Evolutionary conservation across 495 filamentous ascomycete genomes (phyloP), one percentile per base, ranked within the genome.

Genomic region (Achaetomiella virescens): DNA sequence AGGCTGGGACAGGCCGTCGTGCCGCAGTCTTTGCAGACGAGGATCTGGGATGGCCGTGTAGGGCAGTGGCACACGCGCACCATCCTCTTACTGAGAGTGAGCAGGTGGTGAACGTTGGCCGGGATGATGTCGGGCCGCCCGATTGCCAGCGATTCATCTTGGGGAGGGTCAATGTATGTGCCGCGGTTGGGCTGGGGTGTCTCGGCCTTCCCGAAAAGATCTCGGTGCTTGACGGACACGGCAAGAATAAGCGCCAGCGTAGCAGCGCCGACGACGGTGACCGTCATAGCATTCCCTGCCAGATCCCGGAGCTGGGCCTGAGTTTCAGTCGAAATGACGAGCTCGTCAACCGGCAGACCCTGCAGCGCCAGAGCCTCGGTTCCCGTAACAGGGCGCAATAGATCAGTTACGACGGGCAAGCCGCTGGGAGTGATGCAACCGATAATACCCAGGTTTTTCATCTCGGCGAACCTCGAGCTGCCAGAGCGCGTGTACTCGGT

Each of bases 271-370:
- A 91, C 82, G 8, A 89, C 85, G 0, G 89, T 86, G 3, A 84
- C 80, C 3, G 79, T 80, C 90, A 95, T 95, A 1, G 90, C 90
- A 64, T 95, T 95, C 0, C 90, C 90, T 3, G 86, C 87, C 6
- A 95, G 73, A 55, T 91, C 81, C 48, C 84, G 81, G 8, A 90
- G 72, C 25, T 93, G 75, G 10, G 72, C 70, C 37, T 87, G 77
- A 0, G 75, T 81, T 60, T 93, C 85, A 33, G 75, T 74, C 1
- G 81, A 84, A 6, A 91, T 69, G 1, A 84, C 67, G 14, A 93
- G 66, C 15, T 78, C 75, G 36, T 84, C 66, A 4, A 86, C 60
- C 0, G 88, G 85, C 36, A 95, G 65, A 0, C 89, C 90, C 69
- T 95, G 90, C 21, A 95, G 71, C 8, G 71, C 65, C 15, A 93